Percentiles rank a stretch among this genome's conserved stretches.
Evolutionary conservation across 2,329 filamentous ascomycete genomes (phyloP).

Genomic region (Salinomyces thailandicus): DNA sequence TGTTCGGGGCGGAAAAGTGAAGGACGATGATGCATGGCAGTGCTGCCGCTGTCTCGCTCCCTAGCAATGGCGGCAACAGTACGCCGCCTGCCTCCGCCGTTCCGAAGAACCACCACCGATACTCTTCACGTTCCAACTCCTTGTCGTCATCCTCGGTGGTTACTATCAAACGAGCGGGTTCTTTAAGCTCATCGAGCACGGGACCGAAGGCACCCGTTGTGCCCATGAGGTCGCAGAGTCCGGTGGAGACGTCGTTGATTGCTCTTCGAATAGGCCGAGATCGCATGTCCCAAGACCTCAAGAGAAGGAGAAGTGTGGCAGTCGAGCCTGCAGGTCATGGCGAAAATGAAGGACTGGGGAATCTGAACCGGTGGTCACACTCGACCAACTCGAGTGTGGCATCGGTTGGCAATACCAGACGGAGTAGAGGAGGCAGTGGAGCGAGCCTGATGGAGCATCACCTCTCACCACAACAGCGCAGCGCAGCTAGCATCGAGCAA

Average conservation of each 20-base stretch:
- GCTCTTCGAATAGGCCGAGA: slow-evolving; percentile 15
- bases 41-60: slow-evolving; percentile 11
- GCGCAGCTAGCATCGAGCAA: slow-evolving; percentile 21
- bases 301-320: slow-evolving; percentile 33
- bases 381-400: slow-evolving; percentile 42
- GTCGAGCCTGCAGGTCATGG: slow-evolving; percentile 27
- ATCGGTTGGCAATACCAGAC: slow-evolving; percentile 26
- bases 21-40: slow-evolving; percentile 13
- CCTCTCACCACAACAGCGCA: slow-evolving; percentile 23
- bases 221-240: slow-evolving; percentile 15
- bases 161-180: slow-evolving; percentile 34
- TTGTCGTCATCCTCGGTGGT: slow-evolving; percentile 34
- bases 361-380: slow-evolving; percentile 49
- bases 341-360: slow-evolving; percentile 37
- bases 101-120: slow-evolving; percentile 8
- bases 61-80: slow-evolving; percentile 4
- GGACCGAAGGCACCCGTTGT: slow-evolving; percentile 20
- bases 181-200: slow-evolving; percentile 20
- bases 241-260: slow-evolving; percentile 15
- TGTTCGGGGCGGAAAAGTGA: neutral
- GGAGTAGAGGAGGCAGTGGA: slow-evolving; percentile 29
- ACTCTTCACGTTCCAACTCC: slow-evolving; percentile 33
- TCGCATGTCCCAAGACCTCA: slow-evolving; percentile 12
- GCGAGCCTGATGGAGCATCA: slow-evolving; percentile 27
- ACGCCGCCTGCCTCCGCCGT: slow-evolving; percentile 3